Evolutionary conservation across 192 early-diverging fungal species (phyloP).

Genomic region (Geranomyces michiganensis): DNA sequence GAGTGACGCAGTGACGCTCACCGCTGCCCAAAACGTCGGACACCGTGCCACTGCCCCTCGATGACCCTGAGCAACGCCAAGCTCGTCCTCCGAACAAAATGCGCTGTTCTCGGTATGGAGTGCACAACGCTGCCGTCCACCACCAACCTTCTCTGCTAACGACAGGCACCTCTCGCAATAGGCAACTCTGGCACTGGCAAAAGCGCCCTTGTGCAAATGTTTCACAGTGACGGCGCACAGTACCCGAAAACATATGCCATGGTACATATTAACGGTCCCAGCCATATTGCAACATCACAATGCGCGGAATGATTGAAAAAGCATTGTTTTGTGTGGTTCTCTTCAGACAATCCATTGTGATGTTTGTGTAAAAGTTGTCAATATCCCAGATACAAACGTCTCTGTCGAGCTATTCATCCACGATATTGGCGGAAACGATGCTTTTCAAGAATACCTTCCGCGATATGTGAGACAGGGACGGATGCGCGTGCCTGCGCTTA

Average conservation of each 20-base stretch:
- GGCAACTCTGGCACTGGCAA: constrained; percentile 53
- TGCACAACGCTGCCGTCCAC: too few species aligned
- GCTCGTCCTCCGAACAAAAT: constrained; percentile 51
- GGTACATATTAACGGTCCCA: too few species aligned
- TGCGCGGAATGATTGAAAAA: too few species aligned
- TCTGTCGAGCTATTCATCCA: constrained; percentile 53
- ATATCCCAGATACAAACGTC: constrained; percentile 54
- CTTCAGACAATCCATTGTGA: constrained; percentile 53
- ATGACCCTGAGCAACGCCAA: constrained; percentile 16
- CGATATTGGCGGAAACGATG: constrained; percentile 52
- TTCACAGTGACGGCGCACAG: constrained; percentile 50
- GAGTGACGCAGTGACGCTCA: too few species aligned
- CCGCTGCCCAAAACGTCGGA: too few species aligned
- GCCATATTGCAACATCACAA: too few species aligned
- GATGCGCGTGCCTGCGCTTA: neutral
- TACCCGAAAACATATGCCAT: constrained; percentile 49
- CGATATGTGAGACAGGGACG: constrained; percentile 43
- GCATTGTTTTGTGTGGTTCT: neutral
- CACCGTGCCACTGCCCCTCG: too few species aligned
- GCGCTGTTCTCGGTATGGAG: constrained; percentile 42
- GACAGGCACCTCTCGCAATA: neutral
- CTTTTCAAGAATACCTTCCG: constrained; percentile 35
- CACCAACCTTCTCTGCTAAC: too few species aligned
- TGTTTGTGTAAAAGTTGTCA: constrained; percentile 53
- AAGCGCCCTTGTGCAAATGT: constrained; percentile 44